phyloP scores from a whole-genome alignment of 495 filamentous ascomycete species.

The Cenococcum geophilum region DNA sequence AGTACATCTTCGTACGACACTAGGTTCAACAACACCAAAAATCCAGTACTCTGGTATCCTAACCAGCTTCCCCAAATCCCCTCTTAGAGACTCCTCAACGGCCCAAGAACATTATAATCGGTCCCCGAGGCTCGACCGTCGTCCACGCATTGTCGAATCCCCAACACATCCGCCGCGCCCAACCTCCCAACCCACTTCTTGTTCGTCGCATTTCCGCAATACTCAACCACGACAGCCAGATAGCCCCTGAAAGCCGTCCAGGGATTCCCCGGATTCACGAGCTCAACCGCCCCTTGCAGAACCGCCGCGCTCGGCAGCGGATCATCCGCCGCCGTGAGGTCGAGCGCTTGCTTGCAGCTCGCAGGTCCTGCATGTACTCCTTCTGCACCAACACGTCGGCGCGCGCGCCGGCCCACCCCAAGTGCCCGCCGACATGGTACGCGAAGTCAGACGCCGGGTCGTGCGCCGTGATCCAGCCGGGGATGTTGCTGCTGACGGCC shows the following conservation, averaged over 20 bases:
- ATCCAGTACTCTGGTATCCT: no score
- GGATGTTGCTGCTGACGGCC: slow-evolving; percentile 35
- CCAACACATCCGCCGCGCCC: no score
- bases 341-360: slow-evolving; percentile 35
- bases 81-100: no score
- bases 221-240: slow-evolving; percentile 26
- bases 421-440: slow-evolving; percentile 40
- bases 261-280: slow-evolving; percentile 35
- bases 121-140: no score
- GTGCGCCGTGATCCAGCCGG: slow-evolving; percentile 40
- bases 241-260: slow-evolving; percentile 38
- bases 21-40: no score
- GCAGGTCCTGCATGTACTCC: slow-evolving; percentile 39
- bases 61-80: no score
- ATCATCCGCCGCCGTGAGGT: slow-evolving; percentile 22
- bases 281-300: slow-evolving; percentile 16
- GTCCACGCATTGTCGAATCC: no score
- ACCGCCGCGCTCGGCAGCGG: slow-evolving; percentile 13
- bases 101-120: no score
- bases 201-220: no score
- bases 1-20: no score
- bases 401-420: slow-evolving; percentile 35
- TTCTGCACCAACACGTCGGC: slow-evolving; percentile 36
- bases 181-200: no score
- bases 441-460: slow-evolving; percentile 41